Conservation (phyloP, 257 asterid species). For the Solanum ossicruentum region DNA sequence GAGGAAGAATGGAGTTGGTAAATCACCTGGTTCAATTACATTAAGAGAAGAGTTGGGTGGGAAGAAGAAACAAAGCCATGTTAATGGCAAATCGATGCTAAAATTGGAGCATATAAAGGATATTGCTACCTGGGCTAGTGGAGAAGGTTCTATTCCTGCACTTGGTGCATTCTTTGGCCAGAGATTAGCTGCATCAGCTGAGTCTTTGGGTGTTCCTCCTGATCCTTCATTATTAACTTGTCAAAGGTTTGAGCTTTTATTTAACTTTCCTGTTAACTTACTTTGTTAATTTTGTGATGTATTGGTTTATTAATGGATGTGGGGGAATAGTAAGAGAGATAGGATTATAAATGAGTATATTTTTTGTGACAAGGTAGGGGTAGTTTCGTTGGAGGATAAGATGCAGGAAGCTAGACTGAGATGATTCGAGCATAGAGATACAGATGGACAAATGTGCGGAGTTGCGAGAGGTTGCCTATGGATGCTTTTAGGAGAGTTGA, state of each 20-base stretch:
- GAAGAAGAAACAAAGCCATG: conserved; percentile 30
- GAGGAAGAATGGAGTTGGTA: background rate
- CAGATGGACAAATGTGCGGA: background rate
- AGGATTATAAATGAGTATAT: background rate
- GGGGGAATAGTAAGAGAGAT: background rate
- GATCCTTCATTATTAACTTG: conserved; percentile 49
- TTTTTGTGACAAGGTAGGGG: background rate
- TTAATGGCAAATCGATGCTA: conserved; percentile 46
- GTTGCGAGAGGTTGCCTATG: background rate
- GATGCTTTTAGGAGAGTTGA: background rate
- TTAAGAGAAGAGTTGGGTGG: conserved; percentile 39
- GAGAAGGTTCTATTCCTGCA: conserved; percentile 33
- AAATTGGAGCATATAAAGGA: conserved; percentile 51
- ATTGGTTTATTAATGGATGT: background rate
- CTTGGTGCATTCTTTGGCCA: conserved; percentile 58
- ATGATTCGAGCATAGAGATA: background rate
- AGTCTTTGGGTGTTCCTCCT: conserved; percentile 38
- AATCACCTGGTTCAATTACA: conserved; percentile 17
- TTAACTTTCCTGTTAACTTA: background rate
- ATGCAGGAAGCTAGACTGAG: background rate
- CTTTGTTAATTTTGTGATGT: background rate
- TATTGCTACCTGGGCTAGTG: conserved; percentile 48
- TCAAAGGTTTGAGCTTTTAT: conserved; percentile 32
- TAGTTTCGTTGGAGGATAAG: background rate
- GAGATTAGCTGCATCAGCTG: conserved; percentile 46